Conservation (phyloP, 805 yeast species). For the Zygotorulaspora danielsina region DNA sequence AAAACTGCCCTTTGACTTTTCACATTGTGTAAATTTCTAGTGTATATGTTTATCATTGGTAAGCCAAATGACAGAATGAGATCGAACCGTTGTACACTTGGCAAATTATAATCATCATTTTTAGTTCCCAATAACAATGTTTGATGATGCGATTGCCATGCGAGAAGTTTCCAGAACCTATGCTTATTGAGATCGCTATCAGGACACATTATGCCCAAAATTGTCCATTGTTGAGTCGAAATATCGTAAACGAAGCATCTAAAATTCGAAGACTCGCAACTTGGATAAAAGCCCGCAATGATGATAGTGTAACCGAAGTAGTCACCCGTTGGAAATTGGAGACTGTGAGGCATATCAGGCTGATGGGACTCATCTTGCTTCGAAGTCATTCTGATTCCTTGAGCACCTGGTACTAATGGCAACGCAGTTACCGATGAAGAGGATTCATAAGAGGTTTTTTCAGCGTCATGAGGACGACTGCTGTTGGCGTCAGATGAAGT, state of each 20-base stretch:
- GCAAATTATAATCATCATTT: slow-evolving; percentile 24
- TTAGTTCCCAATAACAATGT: slow-evolving; percentile 54
- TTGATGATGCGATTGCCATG: slow-evolving; percentile 77
- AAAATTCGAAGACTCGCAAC: slow-evolving; percentile 30
- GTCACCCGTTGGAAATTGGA: slow-evolving; percentile 57
- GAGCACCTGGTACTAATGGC: slow-evolving; percentile 33
- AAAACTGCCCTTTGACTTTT: slow-evolving; percentile 13
- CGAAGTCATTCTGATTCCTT: slow-evolving; percentile 32
- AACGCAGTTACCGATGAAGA: slow-evolving; percentile 34
- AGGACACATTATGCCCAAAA: slow-evolving; percentile 51
- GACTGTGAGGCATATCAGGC: slow-evolving; percentile 28
- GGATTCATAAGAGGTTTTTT: slow-evolving; percentile 1
- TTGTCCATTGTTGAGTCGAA: slow-evolving; percentile 51
- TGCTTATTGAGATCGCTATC: slow-evolving; percentile 52
- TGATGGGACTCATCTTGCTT: slow-evolving; percentile 25
- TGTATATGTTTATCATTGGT: slow-evolving; percentile 48
- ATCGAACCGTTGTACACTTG: slow-evolving; percentile 43
- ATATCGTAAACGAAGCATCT: slow-evolving; percentile 34
- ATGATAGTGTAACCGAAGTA: slow-evolving; percentile 63
- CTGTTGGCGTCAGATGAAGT: slow-evolving; percentile 10
- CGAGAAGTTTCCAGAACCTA: slow-evolving; percentile 61
- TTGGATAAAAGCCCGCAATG: slow-evolving; percentile 54
- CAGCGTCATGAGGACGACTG: slow-evolving; percentile 4
- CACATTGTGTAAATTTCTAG: slow-evolving; percentile 11
- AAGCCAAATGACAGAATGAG: slow-evolving; percentile 47